Evolutionary conservation across 2,329 filamentous ascomycete genomes (phyloP).

Genomic region (Hymenoscyphus fructigenus): DNA sequence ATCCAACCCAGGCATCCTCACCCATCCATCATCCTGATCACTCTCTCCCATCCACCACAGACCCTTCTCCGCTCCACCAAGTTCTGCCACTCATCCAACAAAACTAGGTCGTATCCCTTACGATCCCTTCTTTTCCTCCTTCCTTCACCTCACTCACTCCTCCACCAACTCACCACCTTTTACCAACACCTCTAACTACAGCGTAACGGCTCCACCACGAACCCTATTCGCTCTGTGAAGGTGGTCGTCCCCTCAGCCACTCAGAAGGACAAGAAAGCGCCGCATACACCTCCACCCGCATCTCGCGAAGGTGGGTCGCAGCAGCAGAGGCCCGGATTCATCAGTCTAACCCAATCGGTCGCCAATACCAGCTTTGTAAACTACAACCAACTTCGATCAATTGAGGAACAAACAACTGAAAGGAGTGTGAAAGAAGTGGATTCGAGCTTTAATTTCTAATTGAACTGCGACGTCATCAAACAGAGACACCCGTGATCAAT

Average conservation of each 20-base stretch:
- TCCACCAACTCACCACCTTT: neutral
- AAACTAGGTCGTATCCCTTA: slow-evolving; percentile 1
- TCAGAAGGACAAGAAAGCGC: neutral
- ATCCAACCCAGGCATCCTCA: slow-evolving; percentile 1
- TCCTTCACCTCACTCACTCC: neutral
- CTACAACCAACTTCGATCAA: neutral
- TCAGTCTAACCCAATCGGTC: slow-evolving; percentile 2
- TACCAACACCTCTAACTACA: neutral
- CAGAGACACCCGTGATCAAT: neutral
- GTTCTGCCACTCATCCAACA: slow-evolving; percentile 2
- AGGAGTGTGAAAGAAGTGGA: neutral
- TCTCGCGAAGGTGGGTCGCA: slow-evolving; percentile 1
- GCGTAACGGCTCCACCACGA: neutral
- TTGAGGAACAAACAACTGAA: neutral
- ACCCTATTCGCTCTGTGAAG: neutral
- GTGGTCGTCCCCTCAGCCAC: neutral
- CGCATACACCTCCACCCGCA: neutral
- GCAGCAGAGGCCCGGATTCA: neutral
- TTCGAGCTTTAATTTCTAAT: too few species aligned
- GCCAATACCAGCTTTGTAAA: neutral
- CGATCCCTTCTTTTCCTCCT: neutral
- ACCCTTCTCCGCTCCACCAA: neutral
- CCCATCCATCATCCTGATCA: slow-evolving; percentile 1
- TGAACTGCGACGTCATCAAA: too few species aligned
- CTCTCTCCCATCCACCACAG: neutral